A percentile compares a stretch with the other conserved stretches of the same genome.
Evolutionary conservation across 768 basidiomycete genomes (phyloP).

Genomic region (Lactarius sp.): DNA sequence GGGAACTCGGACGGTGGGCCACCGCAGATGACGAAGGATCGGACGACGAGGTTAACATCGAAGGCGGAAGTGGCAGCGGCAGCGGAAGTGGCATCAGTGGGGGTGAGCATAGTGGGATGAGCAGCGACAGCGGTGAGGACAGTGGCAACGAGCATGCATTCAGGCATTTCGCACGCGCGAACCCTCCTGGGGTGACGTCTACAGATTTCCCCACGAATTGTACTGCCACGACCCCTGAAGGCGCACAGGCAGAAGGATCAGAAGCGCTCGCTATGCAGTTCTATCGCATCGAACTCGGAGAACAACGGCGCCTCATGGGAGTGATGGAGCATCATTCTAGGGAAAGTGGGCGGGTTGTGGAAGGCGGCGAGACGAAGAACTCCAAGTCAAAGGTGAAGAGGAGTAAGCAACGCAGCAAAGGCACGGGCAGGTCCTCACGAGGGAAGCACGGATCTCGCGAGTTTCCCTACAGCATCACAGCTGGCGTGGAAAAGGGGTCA

Average conservation of each 20-base stretch:
- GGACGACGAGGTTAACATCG: conserved; percentile 20
- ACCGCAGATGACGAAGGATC: conserved; percentile 26
- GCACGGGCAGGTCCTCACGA: conserved; percentile 17
- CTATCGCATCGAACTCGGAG: conserved; percentile 86
- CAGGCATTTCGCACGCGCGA: background rate
- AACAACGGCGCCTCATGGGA: conserved; percentile 82
- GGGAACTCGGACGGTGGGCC: conserved; percentile 59
- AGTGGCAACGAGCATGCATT: conserved; percentile 7
- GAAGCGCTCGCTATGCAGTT: conserved; percentile 89
- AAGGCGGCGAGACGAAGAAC: conserved; percentile 15
- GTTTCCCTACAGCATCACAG: conserved; percentile 92
- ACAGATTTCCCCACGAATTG: conserved; percentile 10
- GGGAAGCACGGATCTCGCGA: conserved; percentile 21
- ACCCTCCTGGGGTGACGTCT: background rate
- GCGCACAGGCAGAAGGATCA: conserved; percentile 52
- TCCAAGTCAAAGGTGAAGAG: conserved; percentile 23
- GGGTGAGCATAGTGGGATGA: conserved; percentile 19
- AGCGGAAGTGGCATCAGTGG: conserved; percentile 21
- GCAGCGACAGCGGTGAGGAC: conserved; percentile 21
- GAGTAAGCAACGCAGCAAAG: conserved; percentile 28
- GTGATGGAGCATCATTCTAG: conserved; percentile 87
- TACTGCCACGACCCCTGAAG: conserved; percentile 7
- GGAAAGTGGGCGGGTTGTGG: conserved; percentile 42
- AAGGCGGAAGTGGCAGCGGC: conserved; percentile 17
- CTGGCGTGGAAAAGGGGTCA: conserved; percentile 89